Conservation (phyloP, 371 early-diverging fungal species). For the Batkoa obscura region DNA sequence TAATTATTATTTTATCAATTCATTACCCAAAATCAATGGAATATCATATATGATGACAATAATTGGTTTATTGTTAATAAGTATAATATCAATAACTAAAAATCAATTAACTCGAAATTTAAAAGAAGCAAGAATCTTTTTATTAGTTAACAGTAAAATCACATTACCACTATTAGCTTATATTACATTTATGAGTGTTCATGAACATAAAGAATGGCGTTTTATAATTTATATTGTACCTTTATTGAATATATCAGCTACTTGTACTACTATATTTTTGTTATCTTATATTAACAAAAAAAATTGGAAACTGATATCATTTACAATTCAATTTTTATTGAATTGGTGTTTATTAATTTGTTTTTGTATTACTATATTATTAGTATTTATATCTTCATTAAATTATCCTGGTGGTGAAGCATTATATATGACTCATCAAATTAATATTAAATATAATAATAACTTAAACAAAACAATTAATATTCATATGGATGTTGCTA, state of each 20-base stretch:
- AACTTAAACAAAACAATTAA: slow-evolving; percentile 9
- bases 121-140: too few relatives aligned
- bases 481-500: slow-evolving; percentile 61
- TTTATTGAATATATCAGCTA: slow-evolving; percentile 57
- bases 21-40: slow-evolving; percentile 55
- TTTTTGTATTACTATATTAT: background rate
- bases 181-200: slow-evolving; percentile 40
- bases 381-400: slow-evolving; percentile 1
- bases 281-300: background rate
- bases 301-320: background rate
- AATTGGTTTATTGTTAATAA: slow-evolving; percentile 9
- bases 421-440: background rate
- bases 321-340: background rate
- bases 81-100: background rate
- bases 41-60: slow-evolving; percentile 42
- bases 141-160: too few relatives aligned
- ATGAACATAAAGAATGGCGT: slow-evolving; percentile 94
- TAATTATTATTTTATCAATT: slow-evolving; percentile 42
- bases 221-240: slow-evolving; percentile 83
- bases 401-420: slow-evolving; percentile 8
- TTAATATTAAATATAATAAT: background rate
- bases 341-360: background rate
- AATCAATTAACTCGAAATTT: too few relatives aligned
- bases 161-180: slow-evolving; percentile 33
- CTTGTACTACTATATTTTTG: too few relatives aligned